A percentile compares a stretch with the other conserved stretches of the same genome.
These are phyloP conservation scores for Aspergillus kassunensis DNA, from an alignment of 495 filamentous ascomycete species.

Conservation along the genomic window DNA sequence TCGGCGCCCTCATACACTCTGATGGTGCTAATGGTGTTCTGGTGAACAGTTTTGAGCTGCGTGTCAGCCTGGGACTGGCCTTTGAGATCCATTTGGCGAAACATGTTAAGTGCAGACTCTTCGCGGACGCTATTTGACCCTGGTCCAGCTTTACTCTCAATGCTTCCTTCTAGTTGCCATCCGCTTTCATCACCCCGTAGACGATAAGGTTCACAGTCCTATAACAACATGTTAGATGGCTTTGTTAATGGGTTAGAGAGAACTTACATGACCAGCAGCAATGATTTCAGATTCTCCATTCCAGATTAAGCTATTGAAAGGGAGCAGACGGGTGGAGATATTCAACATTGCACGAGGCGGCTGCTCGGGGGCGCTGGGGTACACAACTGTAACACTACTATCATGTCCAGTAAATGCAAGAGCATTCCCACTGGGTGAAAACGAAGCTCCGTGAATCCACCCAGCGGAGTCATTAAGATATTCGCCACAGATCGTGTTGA, in stretches of 20 bases:
- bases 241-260: not conserved
- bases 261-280: constrained; percentile 77
- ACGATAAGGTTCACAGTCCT: constrained; percentile 92
- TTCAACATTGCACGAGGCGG: constrained; percentile 84
- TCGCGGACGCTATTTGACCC: constrained; percentile 60
- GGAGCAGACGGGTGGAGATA: constrained; percentile 81
- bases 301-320: constrained; percentile 91
- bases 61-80: constrained; percentile 86
- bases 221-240: not conserved
- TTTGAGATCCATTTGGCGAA: constrained; percentile 96
- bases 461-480: constrained; percentile 92
- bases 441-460: constrained; percentile 88
- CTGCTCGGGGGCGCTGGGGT: constrained; percentile 88
- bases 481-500: constrained; percentile 97
- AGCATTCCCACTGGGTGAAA: constrained; percentile 86
- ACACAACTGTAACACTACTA: constrained; percentile 92
- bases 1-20: constrained; percentile 66
- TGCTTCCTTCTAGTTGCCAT: constrained; percentile 79
- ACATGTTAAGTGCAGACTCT: constrained; percentile 95
- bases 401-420: constrained; percentile 92
- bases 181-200: constrained; percentile 77
- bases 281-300: constrained; percentile 90
- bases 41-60: constrained; percentile 90
- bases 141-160: constrained; percentile 60
- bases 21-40: constrained; percentile 89